Base-by-base conservation (phyloP, 257 asterid genomes). In the Penstemon eatonii region DNA sequence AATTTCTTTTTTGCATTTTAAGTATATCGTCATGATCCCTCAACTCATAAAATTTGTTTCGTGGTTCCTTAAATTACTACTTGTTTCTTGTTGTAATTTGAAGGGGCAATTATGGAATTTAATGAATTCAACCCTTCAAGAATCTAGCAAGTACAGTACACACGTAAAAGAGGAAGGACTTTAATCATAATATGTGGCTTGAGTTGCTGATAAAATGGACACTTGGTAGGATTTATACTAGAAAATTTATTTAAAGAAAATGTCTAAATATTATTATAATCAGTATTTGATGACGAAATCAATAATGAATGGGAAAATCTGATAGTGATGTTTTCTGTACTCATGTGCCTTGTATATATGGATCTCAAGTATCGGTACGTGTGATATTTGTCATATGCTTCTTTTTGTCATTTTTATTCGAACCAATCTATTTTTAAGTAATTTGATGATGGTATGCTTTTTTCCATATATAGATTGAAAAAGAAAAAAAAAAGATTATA, bases 61-160 rank as follows among this genome's bases (percentile, higher is more conserved):
- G 60, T 55, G 40, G 60, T 8, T 5, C 60, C 60, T 15, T 5
- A 19, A 7, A 2, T 15, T n/a, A 25, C 49, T 52, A 36, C 5
- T 55, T 18, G 37, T 55, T 55, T 19, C 7, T 15, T 2, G 64
- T 12, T 50, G 2, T 25, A 2, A 25, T 40, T 58, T 7, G 46
- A 58, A 38, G 44, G 0, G 64, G 64, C 10, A 59, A 41, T 39
- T 40, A 39, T n/a, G 42, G 7, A 9, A 19, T 59, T 13, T n/a
- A 58, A 2, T 12, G 39, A 38, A 38, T 12, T 13, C 37, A 59
- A 59, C 9, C 6, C 12, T 44, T 44, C 4, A 43, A 62, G 42
- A 62, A 62, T 62, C 41, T 45, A 15, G 67, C 25, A 45, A 55
- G 54, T 62, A 41, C 55, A 62, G 54, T 62, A 41, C 55, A 62